A percentile compares a stretch with the other conserved stretches of the same genome.
Conservation (phyloP, 768 basidiomycete species). For the Clavulina sp. region DNA sequence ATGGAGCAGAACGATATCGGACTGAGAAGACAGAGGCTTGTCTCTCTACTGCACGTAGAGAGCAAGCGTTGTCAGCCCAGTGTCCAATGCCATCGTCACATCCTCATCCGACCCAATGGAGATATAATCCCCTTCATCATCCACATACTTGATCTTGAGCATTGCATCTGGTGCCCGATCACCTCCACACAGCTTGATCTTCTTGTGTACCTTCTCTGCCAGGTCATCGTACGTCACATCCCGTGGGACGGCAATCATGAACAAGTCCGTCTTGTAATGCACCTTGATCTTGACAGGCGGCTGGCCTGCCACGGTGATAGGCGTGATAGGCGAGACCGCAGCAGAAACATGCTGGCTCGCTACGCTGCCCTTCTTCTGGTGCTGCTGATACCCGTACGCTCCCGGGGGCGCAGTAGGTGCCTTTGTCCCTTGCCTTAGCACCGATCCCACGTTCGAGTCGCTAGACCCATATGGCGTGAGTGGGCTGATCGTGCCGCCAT, state of each 20-base stretch:
- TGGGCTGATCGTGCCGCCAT: constrained; percentile 25
- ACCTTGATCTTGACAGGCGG: constrained; percentile 78
- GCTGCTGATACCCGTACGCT: too few species aligned
- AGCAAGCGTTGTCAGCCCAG: not conserved
- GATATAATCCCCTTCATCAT: constrained; percentile 86
- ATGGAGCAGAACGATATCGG: not conserved
- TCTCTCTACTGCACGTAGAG: constrained; percentile 8
- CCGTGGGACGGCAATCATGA: constrained; percentile 78
- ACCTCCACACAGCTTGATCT: constrained; percentile 82
- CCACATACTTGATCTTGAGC: constrained; percentile 70
- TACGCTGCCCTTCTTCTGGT: constrained; percentile 15
- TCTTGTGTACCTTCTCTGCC: constrained; percentile 78
- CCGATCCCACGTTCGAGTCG: constrained; percentile 34
- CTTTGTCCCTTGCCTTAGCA: too few species aligned
- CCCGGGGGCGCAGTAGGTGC: too few species aligned
- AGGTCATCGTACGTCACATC: constrained; percentile 65
- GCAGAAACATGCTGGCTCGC: constrained; percentile 10
- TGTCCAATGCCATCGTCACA: constrained; percentile 83
- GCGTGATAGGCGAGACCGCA: not conserved
- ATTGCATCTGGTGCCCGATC: constrained; percentile 64
- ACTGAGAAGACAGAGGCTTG: too few species aligned
- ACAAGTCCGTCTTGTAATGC: constrained; percentile 87
- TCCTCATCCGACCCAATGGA: constrained; percentile 81
- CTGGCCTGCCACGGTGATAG: not conserved
- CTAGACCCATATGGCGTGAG: constrained; percentile 83